Conservation (phyloP, 257 asterid genomes). For the Gynochthodes officinalis region DNA sequence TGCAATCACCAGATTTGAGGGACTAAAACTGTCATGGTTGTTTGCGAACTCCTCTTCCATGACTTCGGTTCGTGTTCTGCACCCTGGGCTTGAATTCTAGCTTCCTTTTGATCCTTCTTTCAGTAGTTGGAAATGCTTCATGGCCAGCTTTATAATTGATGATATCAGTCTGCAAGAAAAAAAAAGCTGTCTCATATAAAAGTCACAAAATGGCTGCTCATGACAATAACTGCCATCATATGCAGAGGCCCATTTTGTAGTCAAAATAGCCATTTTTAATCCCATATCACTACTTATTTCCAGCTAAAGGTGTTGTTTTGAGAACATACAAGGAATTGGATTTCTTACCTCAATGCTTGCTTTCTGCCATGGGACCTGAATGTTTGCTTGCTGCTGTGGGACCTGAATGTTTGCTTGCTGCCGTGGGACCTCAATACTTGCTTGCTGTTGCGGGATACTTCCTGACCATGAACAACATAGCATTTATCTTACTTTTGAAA, state of each 20-base stretch:
- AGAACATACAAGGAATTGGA: background rate
- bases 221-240: no score
- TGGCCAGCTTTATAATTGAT: conserved; percentile 5
- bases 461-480: conserved; percentile 5
- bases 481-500: background rate
- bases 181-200: background rate
- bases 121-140: conserved; percentile 1
- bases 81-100: conserved; percentile 8
- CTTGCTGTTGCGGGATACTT: conserved; percentile 1
- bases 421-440: background rate
- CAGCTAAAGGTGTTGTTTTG: background rate
- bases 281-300: no score
- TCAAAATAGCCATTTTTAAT: no score
- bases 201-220: no score
- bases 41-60: background rate
- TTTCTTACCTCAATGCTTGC: conserved; percentile 19
- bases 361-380: conserved; percentile 9
- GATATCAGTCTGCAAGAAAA: conserved; percentile 17
- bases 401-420: background rate
- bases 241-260: no score
- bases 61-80: conserved; percentile 15
- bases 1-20: background rate
- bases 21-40: background rate
- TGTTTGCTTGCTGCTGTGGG: conserved; percentile 9
- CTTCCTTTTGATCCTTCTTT: conserved; percentile 16